Percentiles rank a stretch among this genome's conserved stretches.
Evolutionary conservation across 2,329 filamentous ascomycete genomes (phyloP).

Genomic region (Stagonosporopsis chrysanthemi): DNA sequence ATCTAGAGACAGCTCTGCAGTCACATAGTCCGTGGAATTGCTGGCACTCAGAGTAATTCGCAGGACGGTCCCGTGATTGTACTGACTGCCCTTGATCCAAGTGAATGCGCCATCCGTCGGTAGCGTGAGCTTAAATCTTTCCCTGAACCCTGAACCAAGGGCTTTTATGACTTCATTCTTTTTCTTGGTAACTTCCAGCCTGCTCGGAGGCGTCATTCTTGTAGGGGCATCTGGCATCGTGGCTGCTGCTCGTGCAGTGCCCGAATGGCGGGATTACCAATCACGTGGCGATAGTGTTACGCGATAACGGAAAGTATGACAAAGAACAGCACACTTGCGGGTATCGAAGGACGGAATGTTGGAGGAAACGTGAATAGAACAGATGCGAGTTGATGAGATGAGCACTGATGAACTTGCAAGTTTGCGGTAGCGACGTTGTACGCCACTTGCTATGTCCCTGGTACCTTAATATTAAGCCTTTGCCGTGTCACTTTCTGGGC

Average conservation of each 20-base stretch:
- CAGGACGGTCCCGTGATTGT: not conserved
- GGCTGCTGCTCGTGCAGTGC: not conserved
- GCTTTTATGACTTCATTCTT: not conserved
- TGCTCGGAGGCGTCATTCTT: not conserved
- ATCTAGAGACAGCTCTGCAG: not conserved
- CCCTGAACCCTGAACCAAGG: not conserved
- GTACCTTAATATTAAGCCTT: not conserved
- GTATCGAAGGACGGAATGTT: not conserved
- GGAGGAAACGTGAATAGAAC: not conserved
- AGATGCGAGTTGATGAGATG: not conserved
- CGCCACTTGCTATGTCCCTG: not conserved
- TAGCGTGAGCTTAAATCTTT: not conserved
- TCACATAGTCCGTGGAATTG: not conserved
- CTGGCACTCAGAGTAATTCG: not conserved
- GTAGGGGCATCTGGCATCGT: not conserved
- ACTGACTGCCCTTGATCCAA: not conserved
- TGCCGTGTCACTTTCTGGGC: not conserved
- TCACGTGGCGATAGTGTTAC: not conserved
- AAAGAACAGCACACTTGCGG: no score
- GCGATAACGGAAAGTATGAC: not conserved
- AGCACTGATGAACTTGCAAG: not conserved
- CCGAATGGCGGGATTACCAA: no score
- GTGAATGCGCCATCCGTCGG: not conserved
- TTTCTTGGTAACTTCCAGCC: not conserved
- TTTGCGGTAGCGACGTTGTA: no score